phyloP scores from a whole-genome alignment of 1,284 basidiomycete genomes.

The Pyrrhoderma lamaoense region DNA sequence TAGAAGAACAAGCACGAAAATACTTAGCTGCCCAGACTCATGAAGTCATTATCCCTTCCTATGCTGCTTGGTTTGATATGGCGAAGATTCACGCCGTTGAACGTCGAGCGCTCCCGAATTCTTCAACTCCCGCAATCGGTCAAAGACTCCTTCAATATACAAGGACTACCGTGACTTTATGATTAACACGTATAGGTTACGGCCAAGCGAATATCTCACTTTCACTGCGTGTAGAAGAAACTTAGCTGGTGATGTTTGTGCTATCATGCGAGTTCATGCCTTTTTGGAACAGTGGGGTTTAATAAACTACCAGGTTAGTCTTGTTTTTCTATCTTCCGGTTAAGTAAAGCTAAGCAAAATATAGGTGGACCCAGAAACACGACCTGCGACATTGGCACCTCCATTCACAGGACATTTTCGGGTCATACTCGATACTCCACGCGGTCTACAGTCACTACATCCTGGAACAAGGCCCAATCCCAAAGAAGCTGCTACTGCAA shows the following conservation, averaged over 20 bases:
- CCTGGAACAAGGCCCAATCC: constrained; percentile 70
- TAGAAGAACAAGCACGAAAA: constrained; percentile 83
- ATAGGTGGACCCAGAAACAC: constrained; percentile 94
- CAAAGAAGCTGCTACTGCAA: constrained; percentile 36
- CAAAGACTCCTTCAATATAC: constrained; percentile 95
- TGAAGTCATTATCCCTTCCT: constrained; percentile 94
- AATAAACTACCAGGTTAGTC: constrained; percentile 91
- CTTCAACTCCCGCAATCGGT: constrained; percentile 93
- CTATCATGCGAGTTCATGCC: constrained; percentile 97
- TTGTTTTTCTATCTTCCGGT: not conserved
- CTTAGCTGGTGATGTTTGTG: constrained; percentile 95
- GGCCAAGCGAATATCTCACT: constrained; percentile 94
- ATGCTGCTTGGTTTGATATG: constrained; percentile 98
- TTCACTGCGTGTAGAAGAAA: constrained; percentile 96
- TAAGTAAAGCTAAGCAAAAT: not conserved
- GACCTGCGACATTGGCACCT: constrained; percentile 89
- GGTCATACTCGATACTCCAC: constrained; percentile 93
- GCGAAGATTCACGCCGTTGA: constrained; percentile 90
- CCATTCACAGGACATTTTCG: constrained; percentile 99
- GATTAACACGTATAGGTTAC: constrained; percentile 95
- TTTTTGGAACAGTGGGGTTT: constrained; percentile 99
- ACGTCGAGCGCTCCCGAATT: constrained; percentile 93
- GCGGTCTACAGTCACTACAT: constrained; percentile 92
- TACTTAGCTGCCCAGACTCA: constrained; percentile 98
- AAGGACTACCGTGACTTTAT: constrained; percentile 99